Evolutionary conservation across 495 filamentous ascomycete genomes (phyloP), one percentile per base, ranked within the genome.

Genomic region (Penicillium manginii): DNA sequence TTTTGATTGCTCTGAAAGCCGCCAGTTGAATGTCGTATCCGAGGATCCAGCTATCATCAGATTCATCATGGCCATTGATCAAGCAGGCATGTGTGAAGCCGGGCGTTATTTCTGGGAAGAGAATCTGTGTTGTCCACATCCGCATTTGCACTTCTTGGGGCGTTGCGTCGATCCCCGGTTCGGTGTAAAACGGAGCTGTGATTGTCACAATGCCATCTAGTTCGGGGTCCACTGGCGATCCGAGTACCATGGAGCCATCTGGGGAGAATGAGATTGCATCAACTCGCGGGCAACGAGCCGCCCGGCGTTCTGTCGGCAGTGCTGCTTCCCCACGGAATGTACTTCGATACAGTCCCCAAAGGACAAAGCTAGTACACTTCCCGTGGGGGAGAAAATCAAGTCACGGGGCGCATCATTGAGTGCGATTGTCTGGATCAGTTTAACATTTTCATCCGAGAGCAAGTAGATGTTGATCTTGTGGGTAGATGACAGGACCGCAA

Each of bases 331-430:
- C 85, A 96, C 72, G 6, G 91, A 88, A 47, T 92, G 86, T 1
- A 97, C 89, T 64, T 96, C 92, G 57, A 97, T 92, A 14, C 88
- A 89, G 31, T 89, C 89, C 62, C 90, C 85, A 75, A 91, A 96
- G 11, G 91, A 91, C n/a, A 91, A 86, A 21, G 91, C 92, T 57
- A 96, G 77, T 18, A 96, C 89, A 43, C 85, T 82, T 19, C 91
- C 92, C 49, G 86, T 88, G 1, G 92, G 92, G 1, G 91, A 92
- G 22, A 97, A 77, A 8, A 87, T 85, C 58, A 97, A 87, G 40
- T 89, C 84, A 57, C 89, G 83, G 60, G 91, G 90, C 54, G 81
- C 78, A 74, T 93, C 84, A 63, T 96, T 88, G 48, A 94, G 72
- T 7, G 87, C 81, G 32, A 96, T 78, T n/a, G 83, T 83, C 59